Evolutionary conservation across 1,139 yeast genomes (phyloP).

Genomic region (Wickerhamomyces sp.): DNA sequence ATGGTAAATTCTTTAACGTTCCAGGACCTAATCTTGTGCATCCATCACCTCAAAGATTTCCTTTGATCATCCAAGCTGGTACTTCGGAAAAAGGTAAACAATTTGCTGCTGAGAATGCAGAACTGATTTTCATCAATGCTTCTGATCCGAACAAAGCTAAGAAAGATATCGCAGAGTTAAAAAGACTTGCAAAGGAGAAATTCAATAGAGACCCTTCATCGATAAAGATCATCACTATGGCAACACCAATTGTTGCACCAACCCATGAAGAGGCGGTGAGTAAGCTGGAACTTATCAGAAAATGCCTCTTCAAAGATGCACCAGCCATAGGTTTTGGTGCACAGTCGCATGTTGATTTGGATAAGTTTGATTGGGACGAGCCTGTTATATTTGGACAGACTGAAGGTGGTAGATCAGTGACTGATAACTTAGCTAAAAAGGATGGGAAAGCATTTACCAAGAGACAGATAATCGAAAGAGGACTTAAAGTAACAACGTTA

Average conservation of each 20-base stretch:
- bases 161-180: conserved; percentile 29
- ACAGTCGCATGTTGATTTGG: conserved; percentile 36
- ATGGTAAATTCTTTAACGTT: conserved; percentile 34
- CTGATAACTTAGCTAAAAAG: conserved; percentile 17
- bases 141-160: conserved; percentile 29
- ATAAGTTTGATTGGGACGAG: conserved; percentile 30
- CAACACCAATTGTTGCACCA: conserved; percentile 26
- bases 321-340: conserved; percentile 36
- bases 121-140: conserved; percentile 34
- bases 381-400: conserved; percentile 28
- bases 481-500: conserved; percentile 29
- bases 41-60: conserved; percentile 40
- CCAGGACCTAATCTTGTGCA: conserved; percentile 36
- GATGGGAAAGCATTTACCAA: conserved; percentile 26
- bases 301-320: conserved; percentile 32
- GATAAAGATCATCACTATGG: conserved; percentile 26
- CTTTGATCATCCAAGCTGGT: conserved; percentile 43
- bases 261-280: conserved; percentile 32
- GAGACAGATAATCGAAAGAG: conserved; percentile 28
- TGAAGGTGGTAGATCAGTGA: conserved; percentile 28
- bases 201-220: conserved; percentile 26
- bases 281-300: conserved; percentile 27
- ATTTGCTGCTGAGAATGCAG: conserved; percentile 42
- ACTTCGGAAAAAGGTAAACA: conserved; percentile 40
- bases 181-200: conserved; percentile 23